Percentiles rank a stretch among this genome's conserved stretches.
Evolutionary conservation across 2,329 filamentous ascomycete genomes (phyloP).

Genomic region (Ophiocordyceps robertsii): DNA sequence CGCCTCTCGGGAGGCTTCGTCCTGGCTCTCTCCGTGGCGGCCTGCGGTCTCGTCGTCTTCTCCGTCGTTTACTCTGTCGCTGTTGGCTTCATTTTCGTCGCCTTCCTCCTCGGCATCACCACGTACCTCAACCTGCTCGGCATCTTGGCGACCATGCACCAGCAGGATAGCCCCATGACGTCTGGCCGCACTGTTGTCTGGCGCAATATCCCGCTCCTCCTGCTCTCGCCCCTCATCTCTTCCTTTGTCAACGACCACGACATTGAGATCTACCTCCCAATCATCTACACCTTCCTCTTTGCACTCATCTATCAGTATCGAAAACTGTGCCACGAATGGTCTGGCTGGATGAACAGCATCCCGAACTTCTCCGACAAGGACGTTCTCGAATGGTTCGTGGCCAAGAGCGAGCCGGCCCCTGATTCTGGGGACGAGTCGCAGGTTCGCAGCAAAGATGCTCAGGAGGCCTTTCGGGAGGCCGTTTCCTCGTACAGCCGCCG

Average conservation of each 20-base stretch:
- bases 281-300: conserved; percentile 38
- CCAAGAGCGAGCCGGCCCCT: conserved; percentile 11
- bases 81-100: conserved; percentile 41
- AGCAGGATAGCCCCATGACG: conserved; percentile 38
- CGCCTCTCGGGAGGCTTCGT: conserved; percentile 34
- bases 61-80: conserved; percentile 24
- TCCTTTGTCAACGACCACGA: conserved; percentile 37
- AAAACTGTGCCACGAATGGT: conserved; percentile 42
- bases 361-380: conserved; percentile 34
- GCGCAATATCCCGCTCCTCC: conserved; percentile 38
- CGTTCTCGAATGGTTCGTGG: conserved; percentile 33
- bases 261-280: conserved; percentile 38
- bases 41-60: conserved; percentile 37
- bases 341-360: conserved; percentile 40
- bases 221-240: conserved; percentile 42
- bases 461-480: conserved; percentile 19
- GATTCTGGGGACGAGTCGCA: conserved; percentile 5
- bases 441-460: conserved; percentile 5
- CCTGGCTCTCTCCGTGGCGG: conserved; percentile 18
- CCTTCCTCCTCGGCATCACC: conserved; percentile 44
- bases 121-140: conserved; percentile 46
- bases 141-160: conserved; percentile 36
- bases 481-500: conserved; percentile 14
- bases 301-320: conserved; percentile 38
- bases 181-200: conserved; percentile 45